phyloP scores from a whole-genome alignment of 805 yeast species.

The Candida oleophila region DNA sequence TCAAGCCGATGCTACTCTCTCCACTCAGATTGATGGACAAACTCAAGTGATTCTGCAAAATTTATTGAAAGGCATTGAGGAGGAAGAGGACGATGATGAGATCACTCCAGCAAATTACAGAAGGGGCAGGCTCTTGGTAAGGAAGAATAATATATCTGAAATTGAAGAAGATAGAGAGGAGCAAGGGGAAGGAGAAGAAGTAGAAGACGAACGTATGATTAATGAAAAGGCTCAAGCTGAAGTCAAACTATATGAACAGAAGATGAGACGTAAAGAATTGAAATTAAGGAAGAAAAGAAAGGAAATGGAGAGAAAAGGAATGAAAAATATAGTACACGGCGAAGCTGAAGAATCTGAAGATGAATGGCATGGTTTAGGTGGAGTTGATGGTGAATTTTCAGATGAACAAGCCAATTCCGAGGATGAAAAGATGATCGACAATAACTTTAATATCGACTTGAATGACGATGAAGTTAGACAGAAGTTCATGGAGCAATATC shows the following conservation, averaged over 20 bases:
- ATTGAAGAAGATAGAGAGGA: slow-evolving; percentile 13
- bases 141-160: slow-evolving; percentile 12
- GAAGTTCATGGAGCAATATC: slow-evolving; percentile 58
- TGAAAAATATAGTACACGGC: slow-evolving; percentile 63
- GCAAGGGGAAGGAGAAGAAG: slow-evolving; percentile 19
- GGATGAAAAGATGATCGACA: slow-evolving; percentile 77
- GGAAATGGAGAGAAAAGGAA: slow-evolving; percentile 59
- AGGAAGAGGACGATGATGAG: slow-evolving; percentile 24
- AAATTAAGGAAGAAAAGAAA: slow-evolving; percentile 33
- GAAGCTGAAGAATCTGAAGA: slow-evolving; percentile 90
- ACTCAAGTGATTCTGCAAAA: neutral
- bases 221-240: slow-evolving; percentile 23
- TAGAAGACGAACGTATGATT: slow-evolving; percentile 10
- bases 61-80: neutral
- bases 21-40: slow-evolving; percentile 18
- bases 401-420: slow-evolving; percentile 64
- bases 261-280: slow-evolving; percentile 34
- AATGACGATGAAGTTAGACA: slow-evolving; percentile 59
- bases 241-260: slow-evolving; percentile 37
- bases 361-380: slow-evolving; percentile 84
- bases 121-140: slow-evolving; percentile 22
- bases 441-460: slow-evolving; percentile 54
- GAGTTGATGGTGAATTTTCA: slow-evolving; percentile 59
- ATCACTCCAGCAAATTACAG: slow-evolving; percentile 23
- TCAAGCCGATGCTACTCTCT: slow-evolving; percentile 11